Evolutionary conservation across 495 filamentous ascomycete species (phyloP), one percentile per base, ranked within the genome.

Genomic region (Staphylotrichum longicolle): DNA sequence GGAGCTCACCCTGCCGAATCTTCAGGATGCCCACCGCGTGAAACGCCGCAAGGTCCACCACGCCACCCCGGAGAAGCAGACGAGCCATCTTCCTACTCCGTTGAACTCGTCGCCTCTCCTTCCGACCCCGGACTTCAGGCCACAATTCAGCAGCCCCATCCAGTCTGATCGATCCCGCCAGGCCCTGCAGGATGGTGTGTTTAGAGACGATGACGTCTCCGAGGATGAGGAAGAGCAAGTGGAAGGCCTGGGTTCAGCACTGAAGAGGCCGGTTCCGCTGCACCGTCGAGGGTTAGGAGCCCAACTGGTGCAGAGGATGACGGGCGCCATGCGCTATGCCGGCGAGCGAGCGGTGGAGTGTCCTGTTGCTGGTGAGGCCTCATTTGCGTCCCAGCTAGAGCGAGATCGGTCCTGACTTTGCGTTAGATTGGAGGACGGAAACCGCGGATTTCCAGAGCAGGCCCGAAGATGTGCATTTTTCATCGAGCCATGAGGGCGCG

Each of bases 401-500:
- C 10, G 2, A 9, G 20, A 10, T 41, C 6, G 7, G 9, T 54
- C 9, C 61, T 68, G n/a, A 69, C 49, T 34, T 15, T 54, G 34
- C 67, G 78, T 14, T 59, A 72, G 87, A 89, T 63, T 94, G 88
- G 88, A 83, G 87, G 75, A 79, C 85, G 61, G 78, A 91, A 60
- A 91, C 88, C 1, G 82, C 87, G 7, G 72, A 85, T 48, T 96
- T 94, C 69, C 86, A 87, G 62, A 89, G 85, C 45, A 77, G 73
- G 47, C 82, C 88, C 1, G 76, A 83, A 39, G 89, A 93, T 72
- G 74, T 77, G 27, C 82, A 93, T 70, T 64, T 77, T n/a, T 86
- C 81, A 53, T 66, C 70, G 4, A 87, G 83, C 62, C 77, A 83
- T 20, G 74, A 80, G 11, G 80, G 83, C 4, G 73, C 77, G n/a